A percentile compares a stretch with the other conserved stretches of the same genome.
phyloP scores from a whole-genome alignment of 2,329 filamentous ascomycete species.

The Aspergillus unguis region DNA sequence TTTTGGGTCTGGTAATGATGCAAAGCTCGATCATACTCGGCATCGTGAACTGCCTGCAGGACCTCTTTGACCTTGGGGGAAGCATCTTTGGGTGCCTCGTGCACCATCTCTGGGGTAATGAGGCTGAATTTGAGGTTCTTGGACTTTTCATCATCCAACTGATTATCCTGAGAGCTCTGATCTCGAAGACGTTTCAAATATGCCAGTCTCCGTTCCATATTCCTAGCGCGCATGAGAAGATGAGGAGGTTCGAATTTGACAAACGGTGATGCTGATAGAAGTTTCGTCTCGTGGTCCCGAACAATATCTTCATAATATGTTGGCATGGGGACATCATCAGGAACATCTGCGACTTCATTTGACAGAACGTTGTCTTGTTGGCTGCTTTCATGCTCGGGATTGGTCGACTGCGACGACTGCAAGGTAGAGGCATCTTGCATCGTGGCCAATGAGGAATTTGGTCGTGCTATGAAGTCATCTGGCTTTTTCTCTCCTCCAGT shows the following conservation, averaged over 20 bases:
- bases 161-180: conserved; percentile 49
- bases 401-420: conserved; percentile 7
- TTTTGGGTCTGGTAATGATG: conserved; percentile 94
- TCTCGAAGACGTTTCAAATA: conserved; percentile 81
- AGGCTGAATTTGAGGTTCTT: conserved; percentile 76
- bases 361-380: conserved; percentile 17
- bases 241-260: conserved; percentile 95
- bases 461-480: conserved; percentile 11
- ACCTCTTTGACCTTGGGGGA: conserved; percentile 89
- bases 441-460: conserved; percentile 2
- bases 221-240: conserved; percentile 83
- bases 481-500: conserved; percentile 22
- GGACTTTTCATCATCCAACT: conserved; percentile 58
- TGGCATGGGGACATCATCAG: conserved; percentile 77
- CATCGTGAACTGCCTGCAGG: conserved; percentile 89
- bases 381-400: conserved; percentile 16
- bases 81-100: conserved; percentile 73
- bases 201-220: conserved; percentile 79
- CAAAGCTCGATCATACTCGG: conserved; percentile 91
- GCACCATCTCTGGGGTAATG: conserved; percentile 93
- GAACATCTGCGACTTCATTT: conserved; percentile 50
- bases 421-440: conserved; percentile 8
- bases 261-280: conserved; percentile 91
- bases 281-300: conserved; percentile 85
- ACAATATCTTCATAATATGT: conserved; percentile 96